Evolutionary conservation across 129 eudicot genomes (phyloP), one percentile per base, ranked within the genome.

Genomic region (Logfia minima): DNA sequence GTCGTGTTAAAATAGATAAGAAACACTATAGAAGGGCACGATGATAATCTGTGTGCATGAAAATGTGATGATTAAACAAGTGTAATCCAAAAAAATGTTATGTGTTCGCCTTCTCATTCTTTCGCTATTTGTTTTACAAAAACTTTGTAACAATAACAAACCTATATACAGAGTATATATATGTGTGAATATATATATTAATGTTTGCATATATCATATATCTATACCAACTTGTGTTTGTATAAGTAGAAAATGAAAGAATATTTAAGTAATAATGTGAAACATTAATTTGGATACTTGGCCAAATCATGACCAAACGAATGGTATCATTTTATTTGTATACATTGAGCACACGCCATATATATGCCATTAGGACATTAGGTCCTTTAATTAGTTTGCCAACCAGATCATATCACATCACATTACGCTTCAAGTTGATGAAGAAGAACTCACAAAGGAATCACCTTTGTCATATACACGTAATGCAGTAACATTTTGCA

Each of bases 351-450:
- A 75, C 48, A 29, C n/a, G 55, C 66, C 75, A 80, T 39, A 8
- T 39, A 8, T 8, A 8, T 39, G 6, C 22, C 61, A 14, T 1
- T 18, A 55, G 58, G 58, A 16, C 14, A 31, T 53, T 60, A 28
- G 81, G 43, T 75, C 80, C 51, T 28, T 60, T 75, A 24, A 24
- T 24, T 24, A 75, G 72, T 61, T 81, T 81, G 70, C 81, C 84
- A 32, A 17, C 81, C 1, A 21, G 77, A 81, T 81, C 77, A 62
- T 34, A 75, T 31, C 60, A 13, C 9, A 45, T 14, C 18, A 51
- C 24, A 76, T n/a, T 56, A 70, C 29, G 37, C 62, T 70, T 62
- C 68, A 76, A 64, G 73, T 81, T 59, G 84, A 45, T 8, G 66
- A 81, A 52, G 80, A 81, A 58, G 61, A 81, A 55, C 13, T 43